phyloP scores from a whole-genome alignment of 2,329 filamentous ascomycete species.

The Fusarium fracticaudum region DNA sequence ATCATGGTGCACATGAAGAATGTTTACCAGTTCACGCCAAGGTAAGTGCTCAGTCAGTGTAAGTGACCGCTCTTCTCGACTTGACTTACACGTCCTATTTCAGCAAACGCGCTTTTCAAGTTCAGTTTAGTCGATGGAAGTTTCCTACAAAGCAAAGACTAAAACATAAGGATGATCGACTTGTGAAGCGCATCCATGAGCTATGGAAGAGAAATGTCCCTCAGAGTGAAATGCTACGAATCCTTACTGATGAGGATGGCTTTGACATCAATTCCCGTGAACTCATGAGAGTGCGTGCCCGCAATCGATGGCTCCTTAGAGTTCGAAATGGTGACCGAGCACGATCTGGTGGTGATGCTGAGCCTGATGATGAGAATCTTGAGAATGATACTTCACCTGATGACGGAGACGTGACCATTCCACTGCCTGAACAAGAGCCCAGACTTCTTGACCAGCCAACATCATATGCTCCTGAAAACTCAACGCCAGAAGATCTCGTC shows the following conservation, averaged over 20 bases:
- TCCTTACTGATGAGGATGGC: slow-evolving; percentile 74
- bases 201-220: slow-evolving; percentile 80
- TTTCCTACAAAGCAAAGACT: slow-evolving; percentile 80
- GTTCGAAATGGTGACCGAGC: slow-evolving; percentile 67
- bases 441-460: not conserved
- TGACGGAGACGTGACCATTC: slow-evolving; percentile 11
- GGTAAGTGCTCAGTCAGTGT: slow-evolving; percentile 42
- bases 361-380: slow-evolving; percentile 14
- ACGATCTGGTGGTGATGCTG: slow-evolving; percentile 35
- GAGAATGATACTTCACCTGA: slow-evolving; percentile 5
- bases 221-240: slow-evolving; percentile 78
- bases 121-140: slow-evolving; percentile 80
- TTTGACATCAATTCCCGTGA: slow-evolving; percentile 77
- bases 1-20: slow-evolving; percentile 77
- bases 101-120: slow-evolving; percentile 81
- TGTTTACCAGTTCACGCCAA: slow-evolving; percentile 74
- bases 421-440: slow-evolving; percentile 5
- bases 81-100: slow-evolving; percentile 15
- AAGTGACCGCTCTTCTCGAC: slow-evolving; percentile 4
- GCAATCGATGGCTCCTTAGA: slow-evolving; percentile 74
- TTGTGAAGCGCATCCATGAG: slow-evolving; percentile 76
- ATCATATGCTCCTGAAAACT: not conserved
- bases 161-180: slow-evolving; percentile 72
- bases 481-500: not conserved
- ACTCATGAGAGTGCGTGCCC: slow-evolving; percentile 73